Conservation (phyloP, 2,329 filamentous ascomycete genomes). For the Chaetomiaceae sp. region DNA sequence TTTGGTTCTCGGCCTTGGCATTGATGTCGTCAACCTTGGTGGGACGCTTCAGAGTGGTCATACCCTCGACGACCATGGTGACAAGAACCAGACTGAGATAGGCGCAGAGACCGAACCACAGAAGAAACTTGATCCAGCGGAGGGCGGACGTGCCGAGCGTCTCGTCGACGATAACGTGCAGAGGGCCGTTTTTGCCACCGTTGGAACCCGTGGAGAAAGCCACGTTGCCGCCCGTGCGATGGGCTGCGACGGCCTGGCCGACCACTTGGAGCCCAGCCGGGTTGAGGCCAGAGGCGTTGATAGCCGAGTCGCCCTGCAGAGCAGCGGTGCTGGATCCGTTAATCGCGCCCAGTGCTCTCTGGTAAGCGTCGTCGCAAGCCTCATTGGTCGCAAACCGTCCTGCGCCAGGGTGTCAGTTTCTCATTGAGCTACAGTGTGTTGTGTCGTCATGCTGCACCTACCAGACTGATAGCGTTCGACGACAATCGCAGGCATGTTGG, state of each 20-base stretch:
- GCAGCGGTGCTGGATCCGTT: constrained; percentile 23
- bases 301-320: constrained; percentile 26
- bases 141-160: constrained; percentile 74
- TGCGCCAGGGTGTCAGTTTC: background rate
- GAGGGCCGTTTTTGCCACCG: constrained; percentile 75
- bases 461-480: constrained; percentile 85
- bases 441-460: background rate
- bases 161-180: constrained; percentile 95
- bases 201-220: constrained; percentile 55
- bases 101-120: constrained; percentile 70
- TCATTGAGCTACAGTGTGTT: background rate
- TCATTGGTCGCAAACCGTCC: constrained; percentile 72
- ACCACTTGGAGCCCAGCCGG: constrained; percentile 68
- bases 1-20: constrained; percentile 89
- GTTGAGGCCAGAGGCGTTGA: constrained; percentile 41
- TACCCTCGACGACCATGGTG: constrained; percentile 75
- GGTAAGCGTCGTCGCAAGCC: constrained; percentile 72
- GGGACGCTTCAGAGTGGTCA: constrained; percentile 74
- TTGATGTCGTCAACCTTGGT: constrained; percentile 68
- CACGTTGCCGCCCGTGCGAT: constrained; percentile 61
- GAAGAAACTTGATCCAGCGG: constrained; percentile 84
- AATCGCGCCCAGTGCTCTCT: constrained; percentile 59
- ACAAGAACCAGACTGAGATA: constrained; percentile 78
- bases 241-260: constrained; percentile 75
- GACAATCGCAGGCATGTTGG: constrained; percentile 90